Evolutionary conservation across 495 filamentous ascomycete genomes (phyloP), one percentile per base, ranked within the genome.

Genomic region (Daldinia bambusicola): DNA sequence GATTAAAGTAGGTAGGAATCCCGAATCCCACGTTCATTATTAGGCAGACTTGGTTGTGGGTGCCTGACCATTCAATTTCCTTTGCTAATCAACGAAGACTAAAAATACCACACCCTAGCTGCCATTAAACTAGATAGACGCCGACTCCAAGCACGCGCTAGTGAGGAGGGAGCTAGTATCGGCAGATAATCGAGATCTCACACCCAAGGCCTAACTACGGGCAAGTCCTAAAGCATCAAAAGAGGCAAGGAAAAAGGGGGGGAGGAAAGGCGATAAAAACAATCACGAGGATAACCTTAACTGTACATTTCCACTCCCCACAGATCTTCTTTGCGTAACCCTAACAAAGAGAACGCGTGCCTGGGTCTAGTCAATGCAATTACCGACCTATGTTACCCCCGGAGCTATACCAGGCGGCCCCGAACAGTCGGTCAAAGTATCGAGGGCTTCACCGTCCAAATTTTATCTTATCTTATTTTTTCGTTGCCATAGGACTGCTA

Each of bases 351-450:
- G 34, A 13, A 52, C 41, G 30, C 60, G 14, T 32, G 60, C 31
- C 31, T 43, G 50, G 55, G 18, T 20, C 63, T 14, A 12, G 37
- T 43, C 59, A 66, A 58, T 56, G 55, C 51, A 48, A 14, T 36
- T 20, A 55, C 60, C 60, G 50, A 65, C 40, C 48, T 67, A 65
- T 63, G 41, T 50, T 53, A 72, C 34, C 70, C 70, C 70, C 70
- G 63, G 60, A 61, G 64, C 70, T 67, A 63, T 55, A 61, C n/a
- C 32, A 72, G 64, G 48, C 48, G 64, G 70, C 61, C 60, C 60
- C 55, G 70, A 72, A 72, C 64, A 64, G 64, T 72, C 70, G 70
- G 70, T 72, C 60, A 68, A 57, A 22, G 45, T 45, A 50, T 67
- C 51, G 41, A 31, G 51, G 58, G 62, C 57, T 36, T 37, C 40